A percentile compares a stretch with the other conserved stretches of the same genome.
These are phyloP conservation scores for Flaveria ramosissima DNA, from an alignment of 129 eudicot species.

Conservation along the genomic window DNA sequence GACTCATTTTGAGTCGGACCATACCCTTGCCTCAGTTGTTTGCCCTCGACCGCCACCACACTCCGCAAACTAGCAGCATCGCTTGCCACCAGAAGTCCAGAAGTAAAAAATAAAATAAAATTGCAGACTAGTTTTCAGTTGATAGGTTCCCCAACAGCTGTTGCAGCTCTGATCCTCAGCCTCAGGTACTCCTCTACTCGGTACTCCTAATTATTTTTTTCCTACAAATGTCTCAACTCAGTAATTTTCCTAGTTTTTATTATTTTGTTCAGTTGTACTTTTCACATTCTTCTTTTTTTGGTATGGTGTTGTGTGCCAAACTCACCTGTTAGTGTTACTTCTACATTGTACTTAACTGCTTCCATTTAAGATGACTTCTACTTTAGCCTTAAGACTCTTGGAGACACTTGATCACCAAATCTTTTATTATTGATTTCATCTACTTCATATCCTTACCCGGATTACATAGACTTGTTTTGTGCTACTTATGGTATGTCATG, in stretches of 20 bases:
- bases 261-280: background rate
- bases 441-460: background rate
- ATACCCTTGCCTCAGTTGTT: too few species aligned
- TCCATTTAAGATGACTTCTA: background rate
- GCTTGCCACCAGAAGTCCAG: too few species aligned
- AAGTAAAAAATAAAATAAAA: too few species aligned
- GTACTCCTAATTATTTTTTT: too few species aligned
- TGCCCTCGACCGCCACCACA: too few species aligned
- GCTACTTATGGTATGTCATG: background rate
- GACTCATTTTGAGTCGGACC: too few species aligned
- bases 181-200: too few species aligned
- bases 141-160: too few species aligned
- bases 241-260: background rate
- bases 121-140: too few species aligned
- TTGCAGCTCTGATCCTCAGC: too few species aligned
- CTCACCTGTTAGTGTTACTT: background rate
- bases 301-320: background rate
- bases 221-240: background rate
- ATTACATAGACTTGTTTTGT: background rate
- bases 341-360: too few species aligned
- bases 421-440: background rate
- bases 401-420: background rate
- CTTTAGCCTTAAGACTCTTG: background rate
- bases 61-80: too few species aligned
- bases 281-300: background rate